Percentiles rank a stretch among this genome's conserved stretches.
Conservation (phyloP, 2,329 filamentous ascomycete species). For the Hypocrella siamensis region DNA sequence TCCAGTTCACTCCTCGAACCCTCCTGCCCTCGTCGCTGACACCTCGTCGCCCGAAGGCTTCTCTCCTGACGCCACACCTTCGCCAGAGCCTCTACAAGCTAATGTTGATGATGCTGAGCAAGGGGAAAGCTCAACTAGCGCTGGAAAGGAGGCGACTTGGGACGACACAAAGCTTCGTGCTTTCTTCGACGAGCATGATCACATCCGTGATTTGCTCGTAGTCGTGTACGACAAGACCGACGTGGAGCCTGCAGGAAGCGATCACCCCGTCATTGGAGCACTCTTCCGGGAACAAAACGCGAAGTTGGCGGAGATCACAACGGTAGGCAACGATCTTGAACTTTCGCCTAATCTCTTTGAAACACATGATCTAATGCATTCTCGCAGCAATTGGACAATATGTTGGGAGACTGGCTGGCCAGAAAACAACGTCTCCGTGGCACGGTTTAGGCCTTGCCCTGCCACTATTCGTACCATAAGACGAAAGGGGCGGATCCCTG, state of each 20-base stretch:
- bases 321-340: constrained; percentile 29
- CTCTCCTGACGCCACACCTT: constrained; percentile 49
- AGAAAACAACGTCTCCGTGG: constrained; percentile 48
- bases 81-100: constrained; percentile 40
- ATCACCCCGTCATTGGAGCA: constrained; percentile 68
- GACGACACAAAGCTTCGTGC: constrained; percentile 72
- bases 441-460: constrained; percentile 17
- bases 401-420: constrained; percentile 71
- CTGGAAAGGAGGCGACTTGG: constrained; percentile 44
- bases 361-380: neutral
- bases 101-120: constrained; percentile 23
- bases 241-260: constrained; percentile 60
- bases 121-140: constrained; percentile 20
- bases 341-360: neutral
- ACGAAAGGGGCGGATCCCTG: too few species aligned
- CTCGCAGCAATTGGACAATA: constrained; percentile 59
- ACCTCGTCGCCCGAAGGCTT: constrained; percentile 54
- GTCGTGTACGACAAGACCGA: constrained; percentile 89
- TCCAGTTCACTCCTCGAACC: constrained; percentile 27
- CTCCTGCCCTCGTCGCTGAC: constrained; percentile 54
- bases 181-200: constrained; percentile 80
- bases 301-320: constrained; percentile 73
- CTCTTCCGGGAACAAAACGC: constrained; percentile 81
- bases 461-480: too few species aligned
- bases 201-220: constrained; percentile 77